These are phyloP conservation scores for Aspergillus bertholletiae DNA, from an alignment of 495 filamentous ascomycete species.

Conservation along the genomic window DNA sequence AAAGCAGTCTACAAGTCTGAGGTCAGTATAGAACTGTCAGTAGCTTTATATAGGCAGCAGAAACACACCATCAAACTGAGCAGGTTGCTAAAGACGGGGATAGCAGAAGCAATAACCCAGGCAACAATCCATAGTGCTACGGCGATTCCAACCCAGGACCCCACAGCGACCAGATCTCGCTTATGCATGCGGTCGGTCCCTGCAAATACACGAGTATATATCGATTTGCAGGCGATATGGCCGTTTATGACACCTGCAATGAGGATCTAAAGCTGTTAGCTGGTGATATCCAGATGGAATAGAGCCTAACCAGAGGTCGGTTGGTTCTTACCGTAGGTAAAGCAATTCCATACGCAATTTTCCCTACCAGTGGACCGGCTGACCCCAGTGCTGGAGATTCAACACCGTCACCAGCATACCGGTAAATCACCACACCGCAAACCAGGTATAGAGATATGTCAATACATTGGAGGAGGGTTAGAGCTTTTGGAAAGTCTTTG, in stretches of 20 bases:
- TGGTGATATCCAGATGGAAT: background rate
- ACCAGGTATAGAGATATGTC: conserved; percentile 66
- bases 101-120: conserved; percentile 66
- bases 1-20: conserved; percentile 19
- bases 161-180: conserved; percentile 39
- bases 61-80: conserved; percentile 35
- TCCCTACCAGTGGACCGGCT: conserved; percentile 56
- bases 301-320: too few species aligned
- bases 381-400: conserved; percentile 66
- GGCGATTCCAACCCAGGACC: conserved; percentile 57
- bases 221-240: conserved; percentile 54
- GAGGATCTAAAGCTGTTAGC: conserved; percentile 33
- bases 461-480: conserved; percentile 55
- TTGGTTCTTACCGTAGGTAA: conserved; percentile 61
- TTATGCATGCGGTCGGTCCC: conserved; percentile 55
- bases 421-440: conserved; percentile 64
- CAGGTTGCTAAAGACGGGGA: conserved; percentile 66
- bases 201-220: conserved; percentile 59
- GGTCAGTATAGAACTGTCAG: too few species aligned
- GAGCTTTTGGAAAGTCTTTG: conserved; percentile 57
- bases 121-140: conserved; percentile 59
- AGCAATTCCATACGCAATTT: conserved; percentile 72
- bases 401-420: conserved; percentile 64
- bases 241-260: conserved; percentile 68
- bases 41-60: too few species aligned